Base-by-base conservation (phyloP, 495 filamentous ascomycete species). In the Amniculicola lignicola region DNA sequence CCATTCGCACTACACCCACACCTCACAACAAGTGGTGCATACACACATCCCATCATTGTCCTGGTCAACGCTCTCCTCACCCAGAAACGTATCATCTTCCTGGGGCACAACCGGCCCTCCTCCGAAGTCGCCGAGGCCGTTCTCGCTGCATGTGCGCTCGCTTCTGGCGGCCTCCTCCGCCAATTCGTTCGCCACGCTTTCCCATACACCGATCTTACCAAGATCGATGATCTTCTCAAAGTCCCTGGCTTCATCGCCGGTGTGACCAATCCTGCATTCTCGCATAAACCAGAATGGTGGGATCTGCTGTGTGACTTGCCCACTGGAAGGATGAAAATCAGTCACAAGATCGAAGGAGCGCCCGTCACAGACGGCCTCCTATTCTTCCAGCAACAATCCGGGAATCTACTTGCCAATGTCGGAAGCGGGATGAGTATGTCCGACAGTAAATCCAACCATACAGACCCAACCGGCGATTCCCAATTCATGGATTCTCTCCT, bases 151-250 rank as follows among this genome's bases (percentile, higher is more conserved):
- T 97, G 92, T 69, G 88, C 93, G 4, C 79, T 99, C 25, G 91
- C 87, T 18, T 95, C 90, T 21, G 94, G 93, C n/a, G 93, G 94
- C 19, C 77, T 96, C n/a, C 75, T 99, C 15, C 76, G 89, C 36
- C 93, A 94, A 19, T 97, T 97, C 71, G 96, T 90, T 16, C 82
- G 93, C n/a, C 88, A 96, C 73, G 94, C 94, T 12, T 99, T 99
- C 67, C 93, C 93, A 4, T 99, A 99, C 67, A 99, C 93, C 5
- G 93, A 99, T 70, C 78, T 99, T 18, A 95, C 89, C 37, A 99
- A 99, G 70, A 89, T 99, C 42, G 93, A 99, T 61, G 93, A 97
- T 67, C 80, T 99, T 4, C 77, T 97, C 25, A 88, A 89, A 57
- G 94, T 99, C 1, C 91, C 94, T 16, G 93, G 93, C 6, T 99